Conservation (phyloP, 805 yeast species). For the Pichia nanzhaoensis region DNA sequence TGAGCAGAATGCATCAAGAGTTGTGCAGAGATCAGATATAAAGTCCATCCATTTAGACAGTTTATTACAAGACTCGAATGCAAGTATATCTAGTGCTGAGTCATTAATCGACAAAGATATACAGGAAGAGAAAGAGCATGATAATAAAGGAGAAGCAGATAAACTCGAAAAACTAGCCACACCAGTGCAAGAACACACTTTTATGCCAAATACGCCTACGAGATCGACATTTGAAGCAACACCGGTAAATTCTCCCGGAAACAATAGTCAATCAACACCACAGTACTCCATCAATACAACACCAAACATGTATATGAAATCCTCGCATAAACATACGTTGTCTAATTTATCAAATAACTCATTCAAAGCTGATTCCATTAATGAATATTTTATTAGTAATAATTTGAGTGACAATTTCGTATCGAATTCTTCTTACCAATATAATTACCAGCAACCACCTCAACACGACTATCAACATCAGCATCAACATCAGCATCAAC, state of each 20-base stretch:
- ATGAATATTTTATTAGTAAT: neutral
- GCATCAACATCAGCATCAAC: neutral
- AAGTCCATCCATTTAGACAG: constrained; percentile 17
- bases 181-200: too few relatives aligned
- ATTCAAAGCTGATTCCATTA: neutral
- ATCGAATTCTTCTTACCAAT: too few relatives aligned
- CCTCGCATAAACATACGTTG: constrained; percentile 4
- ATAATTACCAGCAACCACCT: too few relatives aligned
- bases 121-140: constrained; percentile 1
- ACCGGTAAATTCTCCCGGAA: constrained; percentile 10
- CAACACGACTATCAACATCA: neutral
- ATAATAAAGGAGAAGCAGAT: constrained; percentile 1
- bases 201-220: constrained; percentile 13
- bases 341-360: constrained; percentile 4
- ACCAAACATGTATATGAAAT: constrained; percentile 1
- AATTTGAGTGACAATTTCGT: neutral
- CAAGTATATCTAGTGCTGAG: constrained; percentile 3
- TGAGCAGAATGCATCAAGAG: constrained; percentile 11
- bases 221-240: constrained; percentile 6
- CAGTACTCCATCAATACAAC: constrained; percentile 8
- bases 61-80: constrained; percentile 8
- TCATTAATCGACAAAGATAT: constrained; percentile 1
- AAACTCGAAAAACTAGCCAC: neutral
- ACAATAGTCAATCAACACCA: neutral
- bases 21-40: constrained; percentile 10